Evolutionary conservation across 495 filamentous ascomycete species (phyloP).

Genomic region (Bathelium albidoporum): DNA sequence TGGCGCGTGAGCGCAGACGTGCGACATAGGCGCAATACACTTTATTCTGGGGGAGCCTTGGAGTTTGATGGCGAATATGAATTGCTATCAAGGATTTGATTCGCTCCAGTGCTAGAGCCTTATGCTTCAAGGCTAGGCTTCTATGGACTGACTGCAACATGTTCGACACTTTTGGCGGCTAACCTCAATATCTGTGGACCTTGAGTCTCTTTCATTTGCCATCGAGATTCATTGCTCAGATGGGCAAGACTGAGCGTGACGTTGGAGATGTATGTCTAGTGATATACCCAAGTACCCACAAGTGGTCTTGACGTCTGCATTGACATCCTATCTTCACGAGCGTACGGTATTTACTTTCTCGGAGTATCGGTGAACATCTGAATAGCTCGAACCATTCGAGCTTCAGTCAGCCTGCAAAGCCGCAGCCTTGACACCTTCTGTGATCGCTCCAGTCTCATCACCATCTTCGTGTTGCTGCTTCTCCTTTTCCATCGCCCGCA

Average conservation of each 20-base stretch:
- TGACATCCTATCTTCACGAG: neutral
- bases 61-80: too few relatives aligned
- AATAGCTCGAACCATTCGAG: neutral
- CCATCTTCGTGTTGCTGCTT: conserved; percentile 7
- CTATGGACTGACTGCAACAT: neutral
- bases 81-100: too few relatives aligned
- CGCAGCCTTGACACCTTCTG: conserved; percentile 6
- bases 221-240: neutral
- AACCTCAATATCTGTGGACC: neutral
- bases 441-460: conserved; percentile 28
- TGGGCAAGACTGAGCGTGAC: neutral
- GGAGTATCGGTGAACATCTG: neutral
- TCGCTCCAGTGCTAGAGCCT: too few relatives aligned
- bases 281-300: too few relatives aligned
- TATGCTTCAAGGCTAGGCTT: too few relatives aligned
- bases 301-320: too few relatives aligned
- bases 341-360: neutral
- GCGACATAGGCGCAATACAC: too few relatives aligned
- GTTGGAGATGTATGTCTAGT: neutral
- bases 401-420: neutral
- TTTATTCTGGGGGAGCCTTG: too few relatives aligned
- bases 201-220: neutral
- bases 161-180: neutral
- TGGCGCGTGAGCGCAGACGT: neutral
- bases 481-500: conserved; percentile 15